These are phyloP conservation scores for Aspergillus fischeri DNA, from an alignment of 2,329 filamentous ascomycete species.

Conservation along the genomic window DNA sequence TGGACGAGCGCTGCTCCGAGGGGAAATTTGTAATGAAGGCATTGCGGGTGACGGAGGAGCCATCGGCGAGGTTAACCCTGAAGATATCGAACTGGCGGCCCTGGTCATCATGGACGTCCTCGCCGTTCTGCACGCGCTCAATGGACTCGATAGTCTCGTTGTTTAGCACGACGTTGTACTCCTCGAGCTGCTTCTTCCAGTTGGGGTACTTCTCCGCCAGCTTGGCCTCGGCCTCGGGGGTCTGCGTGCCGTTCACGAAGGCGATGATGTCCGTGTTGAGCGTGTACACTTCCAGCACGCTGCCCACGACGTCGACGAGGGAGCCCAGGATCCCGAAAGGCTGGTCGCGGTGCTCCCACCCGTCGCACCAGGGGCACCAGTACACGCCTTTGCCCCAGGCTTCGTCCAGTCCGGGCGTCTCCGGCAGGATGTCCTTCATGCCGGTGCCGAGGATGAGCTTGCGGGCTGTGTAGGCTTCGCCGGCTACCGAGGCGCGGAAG, in stretches of 20 bases:
- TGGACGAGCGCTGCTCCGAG: slow-evolving; percentile 44
- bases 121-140: slow-evolving; percentile 42
- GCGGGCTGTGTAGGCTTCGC: slow-evolving; percentile 43
- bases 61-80: slow-evolving; percentile 50
- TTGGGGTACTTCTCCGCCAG: slow-evolving; percentile 41
- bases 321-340: slow-evolving; percentile 51
- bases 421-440: slow-evolving; percentile 52
- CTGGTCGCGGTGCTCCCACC: slow-evolving; percentile 58
- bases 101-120: slow-evolving; percentile 22
- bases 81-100: slow-evolving; percentile 52
- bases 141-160: slow-evolving; percentile 53
- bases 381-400: slow-evolving; percentile 58
- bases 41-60: slow-evolving; percentile 43
- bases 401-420: slow-evolving; percentile 52
- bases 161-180: slow-evolving; percentile 52
- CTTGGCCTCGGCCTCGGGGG: slow-evolving; percentile 36
- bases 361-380: slow-evolving; percentile 65
- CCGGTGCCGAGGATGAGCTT: slow-evolving; percentile 58
- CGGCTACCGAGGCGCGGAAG: slow-evolving; percentile 44
- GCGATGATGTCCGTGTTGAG: slow-evolving; percentile 54
- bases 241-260: slow-evolving; percentile 59
- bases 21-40: slow-evolving; percentile 53
- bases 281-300: slow-evolving; percentile 51
- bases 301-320: slow-evolving; percentile 42
- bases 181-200: slow-evolving; percentile 49